Evolutionary conservation across 495 filamentous ascomycete species (phyloP), one percentile per base, ranked within the genome.

Genomic region (Penicillium ochrochloron): DNA sequence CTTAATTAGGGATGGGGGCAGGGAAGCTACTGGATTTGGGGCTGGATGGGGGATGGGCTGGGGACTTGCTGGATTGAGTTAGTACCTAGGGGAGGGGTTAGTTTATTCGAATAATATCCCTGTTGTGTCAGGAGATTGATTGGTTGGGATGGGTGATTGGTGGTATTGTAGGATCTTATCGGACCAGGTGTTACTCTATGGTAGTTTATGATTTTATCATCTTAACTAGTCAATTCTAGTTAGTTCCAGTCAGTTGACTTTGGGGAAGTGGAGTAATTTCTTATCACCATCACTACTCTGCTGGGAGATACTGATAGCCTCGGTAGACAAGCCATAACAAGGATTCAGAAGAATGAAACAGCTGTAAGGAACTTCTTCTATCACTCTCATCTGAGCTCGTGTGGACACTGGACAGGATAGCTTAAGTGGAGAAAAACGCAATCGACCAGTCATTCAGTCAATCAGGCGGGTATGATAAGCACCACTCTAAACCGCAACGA

Each of bases 11-110:
- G 17, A 54, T 63, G 51, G 63, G 31, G 63, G 34, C 1, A 64
- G 61, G 11, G 57, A 56, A 51, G 67, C 65, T 8, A 54, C 44
- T 55, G 70, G 67, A 34, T 65, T 41, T 41, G 37, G 37, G 37
- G 37, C 15, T 41, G 37, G 15, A n/a, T 53, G n/a, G 12, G 23
- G 21, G 50, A 15, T 15, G 37, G 37, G 14, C 15, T 5, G 15
- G 15, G 15, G 14, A 41, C 14, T 41, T 41, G 37, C 42, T 48
- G 42, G 42, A 48, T 48, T 23, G 2, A 15, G 31, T 48, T 48
- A 23, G 17, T 23, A 48, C 42, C 21, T 48, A 42, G 39, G 41
- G n/a, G 25, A 52, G 25, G 23, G 21, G 46, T 27, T 50, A 15
- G 46, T 50, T 50, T 50, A 50, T 50, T 50, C 23, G 44, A 48